A percentile compares a stretch with the other conserved stretches of the same genome.
phyloP scores from a whole-genome alignment of 2,329 filamentous ascomycete species.

The Pseudocercospora musae region DNA sequence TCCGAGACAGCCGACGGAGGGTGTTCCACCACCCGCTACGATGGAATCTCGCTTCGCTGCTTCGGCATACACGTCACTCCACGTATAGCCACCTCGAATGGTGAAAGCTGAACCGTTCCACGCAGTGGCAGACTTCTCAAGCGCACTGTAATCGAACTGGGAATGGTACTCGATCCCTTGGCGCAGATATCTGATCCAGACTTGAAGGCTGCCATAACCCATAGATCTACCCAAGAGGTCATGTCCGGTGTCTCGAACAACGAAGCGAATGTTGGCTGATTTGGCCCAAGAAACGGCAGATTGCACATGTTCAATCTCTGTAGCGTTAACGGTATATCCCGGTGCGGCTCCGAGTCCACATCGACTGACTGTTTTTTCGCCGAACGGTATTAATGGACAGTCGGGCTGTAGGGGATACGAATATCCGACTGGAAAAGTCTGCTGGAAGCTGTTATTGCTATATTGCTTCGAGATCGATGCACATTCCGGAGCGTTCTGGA shows the following conservation, averaged over 20 bases:
- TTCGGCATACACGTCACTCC: constrained; percentile 33
- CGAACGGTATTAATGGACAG: constrained; percentile 27
- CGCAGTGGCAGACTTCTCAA: constrained; percentile 7
- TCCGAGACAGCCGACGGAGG: constrained; percentile 24
- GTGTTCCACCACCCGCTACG: constrained; percentile 23
- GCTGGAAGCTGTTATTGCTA: constrained; percentile 30
- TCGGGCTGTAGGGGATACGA: constrained; percentile 29
- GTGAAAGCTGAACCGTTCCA: constrained; percentile 36
- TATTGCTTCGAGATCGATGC: constrained; percentile 26
- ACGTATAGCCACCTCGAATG: constrained; percentile 34
- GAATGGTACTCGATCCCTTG: constrained; percentile 32
- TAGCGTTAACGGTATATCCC: constrained; percentile 8
- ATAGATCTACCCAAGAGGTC: constrained; percentile 9
- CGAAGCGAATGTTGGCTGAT: constrained; percentile 49
- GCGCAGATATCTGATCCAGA: constrained; percentile 24
- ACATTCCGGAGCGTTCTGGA: constrained; percentile 28
- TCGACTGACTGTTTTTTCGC: constrained; percentile 14
- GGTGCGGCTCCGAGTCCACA: constrained; percentile 30
- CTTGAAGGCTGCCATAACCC: constrained; percentile 6
- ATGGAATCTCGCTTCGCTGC: constrained; percentile 29
- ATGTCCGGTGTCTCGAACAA: constrained; percentile 32
- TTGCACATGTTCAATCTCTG: background rate
- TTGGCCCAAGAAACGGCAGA: background rate
- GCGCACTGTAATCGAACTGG: constrained; percentile 10
- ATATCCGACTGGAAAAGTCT: constrained; percentile 29